These are phyloP conservation scores for Ilyonectria mors-panacis DNA, from an alignment of 2,329 filamentous ascomycete genomes.

Conservation along the genomic window DNA sequence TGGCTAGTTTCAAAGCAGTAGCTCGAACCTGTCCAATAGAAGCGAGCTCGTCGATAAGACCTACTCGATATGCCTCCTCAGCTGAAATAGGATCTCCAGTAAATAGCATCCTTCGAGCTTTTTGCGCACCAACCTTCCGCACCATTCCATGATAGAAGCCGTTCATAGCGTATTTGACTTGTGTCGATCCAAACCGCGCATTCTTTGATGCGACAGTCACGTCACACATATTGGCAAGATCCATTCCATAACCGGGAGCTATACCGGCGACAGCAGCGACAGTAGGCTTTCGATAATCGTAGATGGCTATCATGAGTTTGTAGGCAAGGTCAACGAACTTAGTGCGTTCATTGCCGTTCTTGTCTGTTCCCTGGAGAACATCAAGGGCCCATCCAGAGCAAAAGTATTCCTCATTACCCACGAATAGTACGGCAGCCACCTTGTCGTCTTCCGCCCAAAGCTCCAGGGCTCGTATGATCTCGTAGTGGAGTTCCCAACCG, in stretches of 20 bases:
- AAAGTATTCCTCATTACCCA: background rate
- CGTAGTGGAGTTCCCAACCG: conserved; percentile 2
- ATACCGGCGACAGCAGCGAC: background rate
- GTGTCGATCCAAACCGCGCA: background rate
- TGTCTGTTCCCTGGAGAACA: background rate
- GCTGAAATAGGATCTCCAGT: background rate
- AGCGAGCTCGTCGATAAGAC: background rate
- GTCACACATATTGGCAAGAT: background rate
- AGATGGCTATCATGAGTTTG: background rate
- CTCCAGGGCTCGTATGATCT: background rate
- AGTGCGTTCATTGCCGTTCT: background rate
- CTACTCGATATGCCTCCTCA: background rate
- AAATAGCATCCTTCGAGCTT: background rate
- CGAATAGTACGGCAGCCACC: background rate
- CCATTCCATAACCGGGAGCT: background rate
- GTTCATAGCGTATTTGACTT: conserved; percentile 1
- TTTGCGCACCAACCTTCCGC: background rate
- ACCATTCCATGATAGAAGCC: background rate
- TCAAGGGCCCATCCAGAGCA: background rate
- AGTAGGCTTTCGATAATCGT: background rate
- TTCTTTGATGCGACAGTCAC: background rate
- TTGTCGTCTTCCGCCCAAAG: conserved; percentile 5
- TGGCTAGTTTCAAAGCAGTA: background rate
- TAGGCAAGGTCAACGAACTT: background rate
- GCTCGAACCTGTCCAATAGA: background rate